A percentile compares a stretch with the other conserved stretches of the same genome.
Evolutionary conservation across 257 asterid species (phyloP).

Genomic region (Jaltomata sinuosa): DNA sequence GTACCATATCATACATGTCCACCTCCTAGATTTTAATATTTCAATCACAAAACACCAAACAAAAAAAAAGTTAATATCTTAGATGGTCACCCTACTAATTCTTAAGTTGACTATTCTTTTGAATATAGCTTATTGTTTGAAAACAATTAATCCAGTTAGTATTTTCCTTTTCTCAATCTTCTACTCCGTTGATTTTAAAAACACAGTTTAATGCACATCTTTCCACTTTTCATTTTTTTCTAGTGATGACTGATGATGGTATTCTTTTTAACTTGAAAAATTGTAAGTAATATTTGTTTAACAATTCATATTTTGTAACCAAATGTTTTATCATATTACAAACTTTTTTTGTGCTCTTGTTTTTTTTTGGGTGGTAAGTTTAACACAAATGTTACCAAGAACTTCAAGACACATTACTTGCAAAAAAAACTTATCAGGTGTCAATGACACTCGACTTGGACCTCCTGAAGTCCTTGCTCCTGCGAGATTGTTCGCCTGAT

Average conservation of each 20-base stretch:
- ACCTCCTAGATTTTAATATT: too few species aligned
- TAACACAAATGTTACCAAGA: not conserved
- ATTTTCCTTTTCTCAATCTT: too few species aligned
- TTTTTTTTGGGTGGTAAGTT: not conserved
- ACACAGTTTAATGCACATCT: not conserved
- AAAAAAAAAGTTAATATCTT: too few species aligned
- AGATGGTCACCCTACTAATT: too few species aligned
- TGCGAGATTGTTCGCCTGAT: conserved; percentile 23
- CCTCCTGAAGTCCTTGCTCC: conserved; percentile 14
- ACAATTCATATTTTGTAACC: not conserved
- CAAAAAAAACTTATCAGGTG: not conserved
- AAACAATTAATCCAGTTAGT: too few species aligned
- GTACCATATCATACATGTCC: too few species aligned
- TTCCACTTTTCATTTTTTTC: not conserved
- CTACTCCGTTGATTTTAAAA: too few species aligned
- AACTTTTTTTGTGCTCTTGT: not conserved
- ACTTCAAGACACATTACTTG: not conserved
- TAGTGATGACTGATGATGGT: too few species aligned
- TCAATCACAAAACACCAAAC: too few species aligned
- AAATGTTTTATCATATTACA: not conserved
- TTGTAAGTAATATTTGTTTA: not conserved
- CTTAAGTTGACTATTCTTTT: too few species aligned
- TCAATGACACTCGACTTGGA: conserved; percentile 10
- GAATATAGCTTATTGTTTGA: too few species aligned
- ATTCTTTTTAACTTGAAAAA: not conserved